Conservation (phyloP, 768 basidiomycete genomes). For the Coprinopsis sp. region DNA sequence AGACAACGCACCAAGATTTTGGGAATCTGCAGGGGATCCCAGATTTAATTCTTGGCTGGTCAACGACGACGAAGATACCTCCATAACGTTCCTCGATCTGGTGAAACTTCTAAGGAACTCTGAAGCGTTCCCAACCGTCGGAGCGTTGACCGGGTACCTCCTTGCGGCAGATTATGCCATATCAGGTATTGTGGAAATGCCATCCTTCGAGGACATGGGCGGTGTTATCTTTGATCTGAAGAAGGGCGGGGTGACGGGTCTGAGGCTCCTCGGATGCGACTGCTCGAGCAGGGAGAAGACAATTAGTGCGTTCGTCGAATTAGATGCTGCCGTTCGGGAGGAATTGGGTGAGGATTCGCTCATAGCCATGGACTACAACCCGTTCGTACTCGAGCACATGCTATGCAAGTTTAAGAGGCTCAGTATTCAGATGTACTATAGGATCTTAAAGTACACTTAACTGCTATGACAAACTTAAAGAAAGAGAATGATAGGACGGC, state of each 20-base stretch:
- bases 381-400: too few relatives aligned
- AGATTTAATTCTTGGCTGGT: neutral
- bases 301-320: neutral
- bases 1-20: neutral
- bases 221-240: neutral
- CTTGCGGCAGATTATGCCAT: constrained; percentile 1
- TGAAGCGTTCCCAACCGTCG: neutral
- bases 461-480: too few relatives aligned
- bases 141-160: neutral
- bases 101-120: neutral
- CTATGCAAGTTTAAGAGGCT: too few relatives aligned
- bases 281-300: neutral
- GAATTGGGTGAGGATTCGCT: too few relatives aligned
- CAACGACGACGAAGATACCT: neutral
- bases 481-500: too few relatives aligned
- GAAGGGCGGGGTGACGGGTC: neutral
- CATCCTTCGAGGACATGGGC: neutral
- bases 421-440: too few relatives aligned
- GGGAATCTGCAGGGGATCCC: neutral
- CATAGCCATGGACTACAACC: too few relatives aligned
- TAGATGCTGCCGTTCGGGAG: too few relatives aligned
- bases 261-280: neutral
- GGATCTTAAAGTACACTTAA: too few relatives aligned
- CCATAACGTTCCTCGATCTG: neutral
- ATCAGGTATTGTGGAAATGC: neutral